Base-by-base conservation (phyloP, 1,139 yeast species). In the Pichia sp. region DNA sequence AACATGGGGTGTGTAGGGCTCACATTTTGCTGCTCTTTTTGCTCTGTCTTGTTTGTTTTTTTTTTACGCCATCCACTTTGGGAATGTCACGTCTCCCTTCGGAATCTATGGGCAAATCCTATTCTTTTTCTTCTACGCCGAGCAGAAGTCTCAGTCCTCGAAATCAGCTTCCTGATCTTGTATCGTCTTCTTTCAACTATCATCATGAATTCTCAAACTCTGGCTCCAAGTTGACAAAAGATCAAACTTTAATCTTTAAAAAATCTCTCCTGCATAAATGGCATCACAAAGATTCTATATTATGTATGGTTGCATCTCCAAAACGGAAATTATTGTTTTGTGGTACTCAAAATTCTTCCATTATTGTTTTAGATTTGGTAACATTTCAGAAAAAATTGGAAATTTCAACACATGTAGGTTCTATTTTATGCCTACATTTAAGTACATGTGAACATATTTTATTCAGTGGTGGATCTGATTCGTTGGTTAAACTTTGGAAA, bases 321-420 rank as follows among this genome's bases (percentile, higher is more conserved):
- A 61, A 62, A 24, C 72, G 72, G 43, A 68, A 74, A 32, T 64
- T 80, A 32, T 55, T 91, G 15, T 84, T 84, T 58, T 93, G 95
- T 45, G 98, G 98, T n/a, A 86, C 96, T 1, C 95, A 89, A 54
- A 85, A 83, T 53, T 85, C 94, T n/a, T 76, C 76, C 52, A 82
- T 91, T 37, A 62, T 86, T 31, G 79, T 86, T 1, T 80, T 74
- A 55, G 89, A 86, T 54, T 65, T 84, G 46, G 62, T 63, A n/a
- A 77, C 82, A 1, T 89, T 74, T 57, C 77, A 78, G 35, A 59
- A 70, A 46, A 68, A 67, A 39, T 65, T 63, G 31, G 68, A 67
- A 26, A 56, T 74, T 11, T 61, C 61, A 11, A 86, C 83, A 14
- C 88, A 85, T 57, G 69, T 78, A 0, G 60, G 62, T 1, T 79